These are phyloP conservation scores for Myriosclerotinia curreyana DNA, from an alignment of 2,329 filamentous ascomycete species.

Conservation along the genomic window DNA sequence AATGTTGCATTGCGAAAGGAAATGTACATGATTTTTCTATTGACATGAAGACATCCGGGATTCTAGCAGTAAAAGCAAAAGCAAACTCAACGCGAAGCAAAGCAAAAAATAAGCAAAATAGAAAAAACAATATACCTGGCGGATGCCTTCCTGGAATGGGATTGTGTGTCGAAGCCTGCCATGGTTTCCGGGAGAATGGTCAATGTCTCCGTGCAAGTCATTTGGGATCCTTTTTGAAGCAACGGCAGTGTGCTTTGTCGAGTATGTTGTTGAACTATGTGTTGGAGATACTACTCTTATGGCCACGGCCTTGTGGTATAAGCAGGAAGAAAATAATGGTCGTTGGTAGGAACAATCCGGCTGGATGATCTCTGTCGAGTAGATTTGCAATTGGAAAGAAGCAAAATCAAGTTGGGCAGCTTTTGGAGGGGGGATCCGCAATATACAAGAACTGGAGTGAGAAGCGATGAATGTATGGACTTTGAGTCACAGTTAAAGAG, in stretches of 20 bases:
- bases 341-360: slow-evolving; percentile 20
- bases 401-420: slow-evolving; percentile 18
- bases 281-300: slow-evolving; percentile 24
- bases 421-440: slow-evolving; percentile 15
- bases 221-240: slow-evolving; percentile 29
- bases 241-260: slow-evolving; percentile 23
- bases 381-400: slow-evolving; percentile 24
- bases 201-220: slow-evolving; percentile 39
- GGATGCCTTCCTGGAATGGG: slow-evolving; percentile 36
- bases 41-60: slow-evolving; percentile 31
- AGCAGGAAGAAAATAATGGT: slow-evolving; percentile 23
- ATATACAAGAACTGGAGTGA: slow-evolving; percentile 21
- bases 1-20: slow-evolving; percentile 25
- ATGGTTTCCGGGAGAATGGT: slow-evolving; percentile 38
- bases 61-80: slow-evolving; percentile 24
- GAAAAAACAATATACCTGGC: slow-evolving; percentile 39
- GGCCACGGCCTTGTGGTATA: slow-evolving; percentile 28
- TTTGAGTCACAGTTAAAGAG: slow-evolving; percentile 25
- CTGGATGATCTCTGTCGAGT: slow-evolving; percentile 21
- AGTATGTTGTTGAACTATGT: slow-evolving; percentile 12
- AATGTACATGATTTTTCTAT: slow-evolving; percentile 35
- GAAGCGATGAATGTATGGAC: slow-evolving; percentile 22
- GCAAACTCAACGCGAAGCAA: slow-evolving; percentile 22
- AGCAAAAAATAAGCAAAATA: slow-evolving; percentile 25
- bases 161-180: slow-evolving; percentile 35